Evolutionary conservation across 495 filamentous ascomycete genomes (phyloP).

Genomic region (Trichoderma gamsii): DNA sequence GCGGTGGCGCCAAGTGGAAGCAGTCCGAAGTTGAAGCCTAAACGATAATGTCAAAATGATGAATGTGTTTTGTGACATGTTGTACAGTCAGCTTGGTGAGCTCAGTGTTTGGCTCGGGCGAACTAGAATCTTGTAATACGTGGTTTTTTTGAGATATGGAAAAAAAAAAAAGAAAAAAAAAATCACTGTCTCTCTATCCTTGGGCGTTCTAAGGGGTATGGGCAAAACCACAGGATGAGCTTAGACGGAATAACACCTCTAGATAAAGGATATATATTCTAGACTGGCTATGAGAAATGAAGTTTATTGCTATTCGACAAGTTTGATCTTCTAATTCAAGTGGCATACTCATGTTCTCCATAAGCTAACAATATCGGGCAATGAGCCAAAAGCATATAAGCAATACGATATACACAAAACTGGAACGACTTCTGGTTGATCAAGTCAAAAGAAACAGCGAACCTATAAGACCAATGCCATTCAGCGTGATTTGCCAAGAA

Average conservation of each 20-base stretch:
- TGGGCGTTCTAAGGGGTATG: neutral
- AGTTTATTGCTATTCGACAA: neutral
- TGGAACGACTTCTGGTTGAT: no score
- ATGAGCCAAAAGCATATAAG: no score
- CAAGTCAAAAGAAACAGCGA: no score
- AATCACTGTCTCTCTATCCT: neutral
- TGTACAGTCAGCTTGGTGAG: neutral
- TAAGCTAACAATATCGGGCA: no score
- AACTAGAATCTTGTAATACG: neutral
- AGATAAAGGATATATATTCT: neutral
- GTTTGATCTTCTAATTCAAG: neutral
- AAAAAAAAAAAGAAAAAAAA: neutral
- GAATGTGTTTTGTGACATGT: neutral
- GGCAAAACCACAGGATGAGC: neutral
- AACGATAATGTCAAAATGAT: neutral
- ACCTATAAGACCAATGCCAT: no score
- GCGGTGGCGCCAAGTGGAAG: slow-evolving; percentile 39
- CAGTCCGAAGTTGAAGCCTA: slow-evolving; percentile 41
- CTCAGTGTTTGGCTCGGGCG: neutral
- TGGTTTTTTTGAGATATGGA: no score
- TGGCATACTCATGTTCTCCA: neutral
- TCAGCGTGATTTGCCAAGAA: no score
- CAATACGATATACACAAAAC: no score
- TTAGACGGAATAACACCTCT: neutral
- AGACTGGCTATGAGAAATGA: neutral